Percentiles rank a stretch among this genome's conserved stretches.
These are phyloP conservation scores for Paecilomyces dactylethromorphus DNA, from an alignment of 2,329 filamentous ascomycete species.

Conservation along the genomic window DNA sequence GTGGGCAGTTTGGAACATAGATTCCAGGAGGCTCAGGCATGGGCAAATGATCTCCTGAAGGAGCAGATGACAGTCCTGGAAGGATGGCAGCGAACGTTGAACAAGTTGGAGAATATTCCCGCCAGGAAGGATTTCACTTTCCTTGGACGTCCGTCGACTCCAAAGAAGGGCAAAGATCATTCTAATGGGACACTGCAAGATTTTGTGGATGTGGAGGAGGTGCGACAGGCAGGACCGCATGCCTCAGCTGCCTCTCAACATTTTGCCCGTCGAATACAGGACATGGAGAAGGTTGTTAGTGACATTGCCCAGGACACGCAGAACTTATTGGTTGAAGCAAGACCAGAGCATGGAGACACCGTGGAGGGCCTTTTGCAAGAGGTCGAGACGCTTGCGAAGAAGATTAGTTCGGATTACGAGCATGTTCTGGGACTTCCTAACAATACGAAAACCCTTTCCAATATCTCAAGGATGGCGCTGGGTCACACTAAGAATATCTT, in stretches of 20 bases:
- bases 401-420: constrained; percentile 80
- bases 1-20: constrained; percentile 38
- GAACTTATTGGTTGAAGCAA: constrained; percentile 27
- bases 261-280: constrained; percentile 54
- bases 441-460: constrained; percentile 57
- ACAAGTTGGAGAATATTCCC: constrained; percentile 33
- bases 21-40: constrained; percentile 40
- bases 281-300: constrained; percentile 55
- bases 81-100: constrained; percentile 34
- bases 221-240: constrained; percentile 64
- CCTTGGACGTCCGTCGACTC: constrained; percentile 33
- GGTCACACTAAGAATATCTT: constrained; percentile 58
- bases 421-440: constrained; percentile 64
- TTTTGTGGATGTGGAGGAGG: constrained; percentile 67
- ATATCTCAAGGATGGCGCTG: constrained; percentile 58
- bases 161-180: constrained; percentile 37
- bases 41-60: constrained; percentile 38
- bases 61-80: constrained; percentile 39
- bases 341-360: constrained; percentile 55
- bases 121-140: constrained; percentile 38
- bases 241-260: constrained; percentile 53
- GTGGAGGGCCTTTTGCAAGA: constrained; percentile 68
- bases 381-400: constrained; percentile 76
- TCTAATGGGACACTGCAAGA: constrained; percentile 60
- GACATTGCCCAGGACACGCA: constrained; percentile 54